Evolutionary conservation across 345 rosid species (phyloP), one percentile per base, ranked within the genome.

Genomic region (Geranium rotundifolium): DNA sequence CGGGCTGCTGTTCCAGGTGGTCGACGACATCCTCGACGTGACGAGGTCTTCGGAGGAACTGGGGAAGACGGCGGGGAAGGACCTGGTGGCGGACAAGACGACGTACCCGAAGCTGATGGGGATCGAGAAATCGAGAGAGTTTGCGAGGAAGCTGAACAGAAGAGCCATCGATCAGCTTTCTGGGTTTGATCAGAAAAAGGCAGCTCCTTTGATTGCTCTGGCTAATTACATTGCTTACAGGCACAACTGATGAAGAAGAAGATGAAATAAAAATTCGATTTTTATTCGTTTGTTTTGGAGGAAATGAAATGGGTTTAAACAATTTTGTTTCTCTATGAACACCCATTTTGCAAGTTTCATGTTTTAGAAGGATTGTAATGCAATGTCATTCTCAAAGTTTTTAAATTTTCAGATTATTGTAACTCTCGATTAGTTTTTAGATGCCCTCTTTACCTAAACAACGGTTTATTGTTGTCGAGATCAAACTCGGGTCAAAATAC

Each of bases 41-140:
- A 93, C 99, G 1, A 82, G 73, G 69, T 88, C 99, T 0, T 88
- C 96, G 0, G 46, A 82, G 50, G 96, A 93, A 58, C 49, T 90
- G 63, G 99, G 99, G 19, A 90, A 93, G 77, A 90, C 99, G 3
- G 99, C 96, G 0, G 96, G 99, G 18, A 93, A 93, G 74, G 99
- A 93, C 62, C 72, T 93, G 80, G 78, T 85, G 59, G 96, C 97
- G 0, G 95, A 88, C 72, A 90, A 90, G 54, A 63, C 68, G 10
- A 93, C 96, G 0, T 93, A 88, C 64, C 97, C 99, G 0, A 93
- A 86, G 75, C 71, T 90, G n/a, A 56, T 93, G 78, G 99, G 99
- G 39, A 66, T 93, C 19, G 90, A 90, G 71, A 78, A 82, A 66
- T 85, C 99, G 0, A 77, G 74, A 75, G 83, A 85, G 14, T 85